These are phyloP conservation scores for Globisporangium uncinulatum DNA, from an alignment of 352 stramenopile species.

Conservation along the genomic window DNA sequence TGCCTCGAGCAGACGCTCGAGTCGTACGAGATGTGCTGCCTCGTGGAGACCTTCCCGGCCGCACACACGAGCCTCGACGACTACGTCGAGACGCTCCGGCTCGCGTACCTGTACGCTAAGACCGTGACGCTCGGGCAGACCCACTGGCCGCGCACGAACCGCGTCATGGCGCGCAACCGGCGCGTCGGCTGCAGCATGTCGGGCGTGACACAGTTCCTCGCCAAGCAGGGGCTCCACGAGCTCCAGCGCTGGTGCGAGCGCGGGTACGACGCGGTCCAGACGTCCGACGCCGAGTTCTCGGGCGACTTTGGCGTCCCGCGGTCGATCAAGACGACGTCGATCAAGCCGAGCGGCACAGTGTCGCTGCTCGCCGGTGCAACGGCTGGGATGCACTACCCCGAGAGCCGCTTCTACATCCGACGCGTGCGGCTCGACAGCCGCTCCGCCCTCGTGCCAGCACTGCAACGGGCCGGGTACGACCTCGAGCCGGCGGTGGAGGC, in stretches of 20 bases:
- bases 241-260: conserved; percentile 85
- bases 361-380: conserved; percentile 90
- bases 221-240: conserved; percentile 65
- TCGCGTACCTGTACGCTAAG: conserved; percentile 91
- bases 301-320: conserved; percentile 70
- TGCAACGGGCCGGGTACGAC: conserved; percentile 67
- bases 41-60: conserved; percentile 92
- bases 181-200: conserved; percentile 92
- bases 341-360: conserved; percentile 89
- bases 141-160: conserved; percentile 90
- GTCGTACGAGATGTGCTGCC: conserved; percentile 93
- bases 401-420: conserved; percentile 91
- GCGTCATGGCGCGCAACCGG: conserved; percentile 90
- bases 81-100: conserved; percentile 84
- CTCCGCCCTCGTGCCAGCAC: conserved; percentile 71
- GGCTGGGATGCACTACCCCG: conserved; percentile 92
- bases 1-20: conserved; percentile 90
- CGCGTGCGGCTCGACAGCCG: conserved; percentile 83
- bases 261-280: conserved; percentile 78
- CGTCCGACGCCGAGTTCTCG: conserved; percentile 63
- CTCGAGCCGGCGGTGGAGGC: conserved; percentile 72
- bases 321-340: conserved; percentile 92
- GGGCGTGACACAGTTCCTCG: conserved; percentile 91
- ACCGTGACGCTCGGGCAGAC: conserved; percentile 91
- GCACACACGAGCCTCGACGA: conserved; percentile 85